phyloP scores from a whole-genome alignment of 495 filamentous ascomycete genomes.

The Thozetella sp. region DNA sequence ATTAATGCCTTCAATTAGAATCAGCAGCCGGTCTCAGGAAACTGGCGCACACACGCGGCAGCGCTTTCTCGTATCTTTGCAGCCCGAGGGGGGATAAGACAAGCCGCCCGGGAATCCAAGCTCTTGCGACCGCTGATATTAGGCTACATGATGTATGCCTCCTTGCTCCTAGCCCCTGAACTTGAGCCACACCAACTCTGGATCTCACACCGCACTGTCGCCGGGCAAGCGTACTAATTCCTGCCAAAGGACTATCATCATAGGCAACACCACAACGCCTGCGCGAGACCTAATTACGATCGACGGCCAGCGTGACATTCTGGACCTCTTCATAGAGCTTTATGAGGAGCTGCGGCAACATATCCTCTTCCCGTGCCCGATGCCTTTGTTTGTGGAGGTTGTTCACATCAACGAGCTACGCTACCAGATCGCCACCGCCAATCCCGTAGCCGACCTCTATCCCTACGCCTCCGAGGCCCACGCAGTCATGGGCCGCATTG shows the following conservation, averaged over 20 bases:
- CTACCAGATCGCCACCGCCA: conserved; percentile 7
- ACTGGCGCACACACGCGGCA: no score
- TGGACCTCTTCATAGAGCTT: conserved; percentile 12
- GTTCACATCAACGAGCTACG: conserved; percentile 27
- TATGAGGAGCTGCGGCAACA: conserved; percentile 15
- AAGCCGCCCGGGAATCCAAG: no score
- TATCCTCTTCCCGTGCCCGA: conserved; percentile 18
- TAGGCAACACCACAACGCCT: conserved; percentile 32
- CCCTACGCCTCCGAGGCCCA: no score
- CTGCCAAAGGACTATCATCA: conserved; percentile 16
- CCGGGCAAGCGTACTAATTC: neutral
- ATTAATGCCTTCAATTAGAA: neutral
- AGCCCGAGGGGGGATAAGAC: no score
- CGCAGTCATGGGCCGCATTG: no score
- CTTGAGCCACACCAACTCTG: conserved; percentile 21
- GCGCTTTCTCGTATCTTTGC: no score
- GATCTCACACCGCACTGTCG: neutral
- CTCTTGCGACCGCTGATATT: no score
- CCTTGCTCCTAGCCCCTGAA: no score
- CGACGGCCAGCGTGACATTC: conserved; percentile 8
- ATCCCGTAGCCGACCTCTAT: no score
- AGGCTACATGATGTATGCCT: no score
- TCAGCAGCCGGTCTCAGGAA: no score
- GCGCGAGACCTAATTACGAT: conserved; percentile 17
- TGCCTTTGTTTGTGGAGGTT: conserved; percentile 16